phyloP scores from a whole-genome alignment of 441 rosid species.

The Aleurites moluccanus region DNA sequence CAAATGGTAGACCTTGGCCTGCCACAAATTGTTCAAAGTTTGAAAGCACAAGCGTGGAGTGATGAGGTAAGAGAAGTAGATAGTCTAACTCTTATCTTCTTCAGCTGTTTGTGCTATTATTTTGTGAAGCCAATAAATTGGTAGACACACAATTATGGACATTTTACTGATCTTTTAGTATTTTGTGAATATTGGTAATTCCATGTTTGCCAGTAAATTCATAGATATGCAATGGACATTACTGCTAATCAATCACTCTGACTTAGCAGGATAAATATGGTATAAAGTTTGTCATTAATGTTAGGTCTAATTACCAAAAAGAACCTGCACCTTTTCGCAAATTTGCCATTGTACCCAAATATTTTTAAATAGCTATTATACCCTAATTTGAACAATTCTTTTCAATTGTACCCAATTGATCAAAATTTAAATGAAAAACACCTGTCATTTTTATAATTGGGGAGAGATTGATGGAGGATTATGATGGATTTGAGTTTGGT shows the following conservation, averaged over 20 bases:
- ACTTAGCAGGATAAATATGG: background rate
- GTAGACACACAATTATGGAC: background rate
- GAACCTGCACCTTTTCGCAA: too few relatives aligned
- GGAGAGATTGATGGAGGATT: too few relatives aligned
- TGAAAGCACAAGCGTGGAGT: slow-evolving; percentile 98
- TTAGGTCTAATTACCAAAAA: too few relatives aligned
- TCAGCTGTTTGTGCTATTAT: background rate
- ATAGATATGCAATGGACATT: background rate
- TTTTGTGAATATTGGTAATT: background rate
- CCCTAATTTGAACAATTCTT: too few relatives aligned
- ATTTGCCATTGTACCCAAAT: too few relatives aligned
- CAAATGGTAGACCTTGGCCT: slow-evolving; percentile 98
- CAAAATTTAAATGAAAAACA: too few relatives aligned
- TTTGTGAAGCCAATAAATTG: background rate
- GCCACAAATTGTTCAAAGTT: slow-evolving; percentile 85
- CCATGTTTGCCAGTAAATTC: background rate
- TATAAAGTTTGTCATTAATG: background rate
- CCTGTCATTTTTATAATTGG: too few relatives aligned
- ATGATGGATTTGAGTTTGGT: too few relatives aligned
- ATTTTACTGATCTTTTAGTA: background rate
- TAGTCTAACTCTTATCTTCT: slow-evolving; percentile 2
- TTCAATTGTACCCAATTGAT: too few relatives aligned
- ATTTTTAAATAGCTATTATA: too few relatives aligned
- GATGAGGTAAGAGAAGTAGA: slow-evolving; percentile 70
- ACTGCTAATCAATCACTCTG: background rate